Conservation (phyloP, 1,284 basidiomycete genomes). For the Singerocomus inundabilis region DNA sequence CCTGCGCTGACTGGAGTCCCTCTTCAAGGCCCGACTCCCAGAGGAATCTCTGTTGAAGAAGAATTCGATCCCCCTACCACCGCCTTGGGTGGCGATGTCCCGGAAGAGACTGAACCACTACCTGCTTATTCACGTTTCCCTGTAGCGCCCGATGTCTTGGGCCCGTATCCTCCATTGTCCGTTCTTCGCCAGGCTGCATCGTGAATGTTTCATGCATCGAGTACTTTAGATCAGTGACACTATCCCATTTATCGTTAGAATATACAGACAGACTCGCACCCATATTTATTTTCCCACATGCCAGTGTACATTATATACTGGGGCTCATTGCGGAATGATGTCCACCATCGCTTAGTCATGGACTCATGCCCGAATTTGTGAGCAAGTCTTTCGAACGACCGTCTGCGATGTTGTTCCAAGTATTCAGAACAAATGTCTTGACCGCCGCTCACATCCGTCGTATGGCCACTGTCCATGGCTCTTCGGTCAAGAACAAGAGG, state of each 20-base stretch:
- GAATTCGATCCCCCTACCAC: conserved; percentile 1
- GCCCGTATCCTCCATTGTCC: conserved; percentile 31
- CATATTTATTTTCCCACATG: too few species aligned
- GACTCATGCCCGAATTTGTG: neutral
- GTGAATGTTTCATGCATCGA: neutral
- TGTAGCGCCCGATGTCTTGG: conserved; percentile 18
- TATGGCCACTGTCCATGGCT: conserved; percentile 26
- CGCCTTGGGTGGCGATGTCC: neutral
- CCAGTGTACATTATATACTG: too few species aligned
- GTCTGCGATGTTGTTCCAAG: conserved; percentile 19
- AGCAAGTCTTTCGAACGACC: neutral
- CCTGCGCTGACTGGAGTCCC: conserved; percentile 22
- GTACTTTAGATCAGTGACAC: neutral
- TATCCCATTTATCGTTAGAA: conserved; percentile 8
- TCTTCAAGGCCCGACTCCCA: neutral
- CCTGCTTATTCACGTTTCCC: conserved; percentile 29
- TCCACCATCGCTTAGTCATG: conserved; percentile 19
- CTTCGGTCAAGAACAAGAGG: conserved; percentile 21
- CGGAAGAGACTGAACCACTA: conserved; percentile 13
- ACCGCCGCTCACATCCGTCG: conserved; percentile 5
- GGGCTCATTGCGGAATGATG: neutral
- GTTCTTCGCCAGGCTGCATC: conserved; percentile 5
- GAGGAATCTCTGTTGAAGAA: neutral
- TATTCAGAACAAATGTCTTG: conserved; percentile 1
- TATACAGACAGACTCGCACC: too few species aligned